Conservation (phyloP, 306 rosid genomes). For the Prunus kanzakura region DNA sequence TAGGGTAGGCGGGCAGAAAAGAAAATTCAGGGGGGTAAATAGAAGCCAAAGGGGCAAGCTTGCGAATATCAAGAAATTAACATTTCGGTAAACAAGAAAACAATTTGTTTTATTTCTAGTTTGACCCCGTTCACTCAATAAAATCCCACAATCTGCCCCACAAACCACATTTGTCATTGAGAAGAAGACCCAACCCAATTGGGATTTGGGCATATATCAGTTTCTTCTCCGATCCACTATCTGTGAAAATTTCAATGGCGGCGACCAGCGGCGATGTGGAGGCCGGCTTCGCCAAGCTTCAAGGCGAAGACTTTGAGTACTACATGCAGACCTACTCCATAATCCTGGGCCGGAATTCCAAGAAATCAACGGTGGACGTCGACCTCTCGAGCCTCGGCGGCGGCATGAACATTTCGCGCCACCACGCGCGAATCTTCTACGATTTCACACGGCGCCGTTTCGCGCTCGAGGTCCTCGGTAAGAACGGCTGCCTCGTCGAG, state of each 20-base stretch:
- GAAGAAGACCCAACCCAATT: neutral
- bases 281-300: conserved; percentile 97
- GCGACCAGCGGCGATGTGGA: conserved; percentile 69
- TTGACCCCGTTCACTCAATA: neutral
- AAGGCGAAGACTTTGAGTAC: conserved; percentile 98
- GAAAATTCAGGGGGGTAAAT: neutral
- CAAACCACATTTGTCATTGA: neutral
- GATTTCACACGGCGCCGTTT: conserved; percentile 95
- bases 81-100: neutral
- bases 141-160: neutral
- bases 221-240: neutral
- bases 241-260: conserved; percentile 26
- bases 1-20: neutral
- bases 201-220: neutral
- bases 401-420: conserved; percentile 98
- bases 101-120: neutral
- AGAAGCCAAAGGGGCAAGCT: neutral
- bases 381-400: conserved; percentile 99
- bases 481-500: conserved; percentile 93
- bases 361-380: conserved; percentile 91
- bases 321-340: conserved; percentile 99
- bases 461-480: conserved; percentile 93
- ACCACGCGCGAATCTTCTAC: conserved; percentile 96
- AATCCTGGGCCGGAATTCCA: conserved; percentile 93
- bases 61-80: neutral